Conservation (phyloP, 2,329 filamentous ascomycete genomes). For the Diaporthe ilicicola region DNA sequence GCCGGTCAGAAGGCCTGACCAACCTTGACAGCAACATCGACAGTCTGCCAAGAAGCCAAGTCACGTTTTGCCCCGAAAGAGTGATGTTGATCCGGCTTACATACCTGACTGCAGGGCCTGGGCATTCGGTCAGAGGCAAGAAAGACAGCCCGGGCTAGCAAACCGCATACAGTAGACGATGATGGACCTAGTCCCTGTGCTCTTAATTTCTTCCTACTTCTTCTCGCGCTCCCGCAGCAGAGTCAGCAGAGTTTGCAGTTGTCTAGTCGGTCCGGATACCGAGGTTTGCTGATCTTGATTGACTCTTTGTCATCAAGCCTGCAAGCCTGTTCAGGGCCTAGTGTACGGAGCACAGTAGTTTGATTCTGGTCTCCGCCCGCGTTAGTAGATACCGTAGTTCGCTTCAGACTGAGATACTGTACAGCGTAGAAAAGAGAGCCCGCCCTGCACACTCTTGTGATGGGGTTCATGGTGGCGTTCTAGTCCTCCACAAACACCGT, state of each 20-base stretch:
- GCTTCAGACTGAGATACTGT: too few relatives aligned
- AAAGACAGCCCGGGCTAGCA: background rate
- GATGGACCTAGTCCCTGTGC: background rate
- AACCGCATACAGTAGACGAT: background rate
- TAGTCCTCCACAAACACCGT: background rate
- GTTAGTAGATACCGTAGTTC: too few relatives aligned
- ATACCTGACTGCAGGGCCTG: background rate
- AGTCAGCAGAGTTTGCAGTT: background rate
- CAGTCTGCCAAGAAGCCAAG: constrained; percentile 5
- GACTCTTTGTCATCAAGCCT: background rate
- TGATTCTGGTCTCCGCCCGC: too few relatives aligned
- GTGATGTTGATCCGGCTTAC: constrained; percentile 7
- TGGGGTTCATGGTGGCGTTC: background rate
- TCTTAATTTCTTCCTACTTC: background rate
- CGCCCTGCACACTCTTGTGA: too few relatives aligned
- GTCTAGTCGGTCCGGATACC: background rate
- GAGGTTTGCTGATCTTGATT: background rate
- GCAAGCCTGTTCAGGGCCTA: too few relatives aligned
- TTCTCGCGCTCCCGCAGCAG: background rate
- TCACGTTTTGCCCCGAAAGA: constrained; percentile 7
- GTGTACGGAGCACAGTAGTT: too few relatives aligned
- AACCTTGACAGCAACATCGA: constrained; percentile 6
- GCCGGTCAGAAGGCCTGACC: background rate
- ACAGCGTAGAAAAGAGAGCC: too few relatives aligned
- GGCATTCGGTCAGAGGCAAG: background rate